Conservation (phyloP, 2,329 filamentous ascomycete species). For the Cladorrhinum sp. region DNA sequence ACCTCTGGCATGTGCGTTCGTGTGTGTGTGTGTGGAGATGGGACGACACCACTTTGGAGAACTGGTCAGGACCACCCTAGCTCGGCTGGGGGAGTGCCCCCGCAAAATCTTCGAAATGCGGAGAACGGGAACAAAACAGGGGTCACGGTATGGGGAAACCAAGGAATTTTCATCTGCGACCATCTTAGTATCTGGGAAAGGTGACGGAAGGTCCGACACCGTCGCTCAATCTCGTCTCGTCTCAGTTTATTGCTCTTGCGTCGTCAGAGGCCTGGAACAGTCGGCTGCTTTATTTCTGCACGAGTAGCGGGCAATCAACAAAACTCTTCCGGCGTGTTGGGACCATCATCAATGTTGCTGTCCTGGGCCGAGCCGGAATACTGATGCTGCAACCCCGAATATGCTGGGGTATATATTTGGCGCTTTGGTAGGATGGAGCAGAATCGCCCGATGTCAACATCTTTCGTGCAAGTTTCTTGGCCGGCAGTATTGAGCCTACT, state of each 20-base stretch:
- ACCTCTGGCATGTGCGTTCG: not conserved
- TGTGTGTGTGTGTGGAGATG: not conserved
- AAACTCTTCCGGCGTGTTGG: constrained; percentile 1
- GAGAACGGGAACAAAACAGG: constrained; percentile 13
- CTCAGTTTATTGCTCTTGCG: constrained; percentile 11
- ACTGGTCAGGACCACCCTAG: not conserved
- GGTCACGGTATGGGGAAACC: constrained; percentile 2
- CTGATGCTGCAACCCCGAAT: not conserved
- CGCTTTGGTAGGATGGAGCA: constrained; percentile 5
- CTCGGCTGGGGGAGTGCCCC: constrained; percentile 2
- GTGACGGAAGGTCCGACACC: constrained; percentile 21
- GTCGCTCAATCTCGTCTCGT: constrained; percentile 12
- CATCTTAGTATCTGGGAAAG: constrained; percentile 10
- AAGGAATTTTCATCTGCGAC: not conserved
- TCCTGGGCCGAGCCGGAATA: not conserved
- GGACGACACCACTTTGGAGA: not conserved
- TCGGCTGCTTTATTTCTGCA: not conserved
- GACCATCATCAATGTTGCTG: not conserved
- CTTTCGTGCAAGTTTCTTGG: constrained; percentile 11
- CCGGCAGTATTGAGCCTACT: constrained; percentile 23
- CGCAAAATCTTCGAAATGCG: constrained; percentile 14
- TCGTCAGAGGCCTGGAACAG: not conserved
- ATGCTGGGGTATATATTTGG: not conserved
- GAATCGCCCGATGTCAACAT: constrained; percentile 15
- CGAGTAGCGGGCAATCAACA: not conserved